Base-by-base conservation (phyloP, 768 basidiomycete species). In the Pisolithus marmoratus region DNA sequence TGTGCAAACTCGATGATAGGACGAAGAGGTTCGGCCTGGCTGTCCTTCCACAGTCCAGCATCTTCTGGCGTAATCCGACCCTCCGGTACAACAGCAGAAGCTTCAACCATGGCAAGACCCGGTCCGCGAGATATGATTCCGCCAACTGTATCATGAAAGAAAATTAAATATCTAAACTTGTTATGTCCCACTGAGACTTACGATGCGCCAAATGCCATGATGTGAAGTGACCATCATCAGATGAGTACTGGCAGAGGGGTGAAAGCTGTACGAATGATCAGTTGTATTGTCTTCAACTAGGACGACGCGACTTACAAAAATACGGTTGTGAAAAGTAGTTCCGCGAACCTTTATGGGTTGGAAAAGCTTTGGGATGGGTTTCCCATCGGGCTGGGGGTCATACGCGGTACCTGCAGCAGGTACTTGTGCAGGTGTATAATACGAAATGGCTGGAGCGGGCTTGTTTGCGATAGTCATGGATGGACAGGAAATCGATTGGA, bases 201-300 rank as follows among this genome's bases (percentile, higher is more conserved):
- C 88, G 74, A 62, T 92, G 87, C n/a, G 90, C 86, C 4, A 91
- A 66, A 64, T 93, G 91, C 83, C 85, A 91, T 55, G 90, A 85
- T 2, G 89, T 90, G 4, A 83, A 80, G 58, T 87, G 82, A 0
- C 90, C 90, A 48, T 83, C 70, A 42, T 86, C 78, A 11, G 82
- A 74, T 52, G 83, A 85, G 69, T 92, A 93, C 66, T 85, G 83
- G 64, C 90, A 91, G 88, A 91, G 90, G 2, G 86, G 87, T 11
- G 86, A 71, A 4, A 41, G 19, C 83, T 84, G 54, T 8, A 40
- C 43, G 19, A 15, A 24, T 48, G 8, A 9, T 46, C 38, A 48
- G 24, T 23, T 34, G 2, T 44, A 17, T 40, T n/a, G 52, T 12
- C 15, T 20, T 34, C 14, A 15, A 14, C 4, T 34, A 1, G 14